Base-by-base conservation (phyloP, 1,284 basidiomycete genomes). In the Meira miltonrushii region DNA sequence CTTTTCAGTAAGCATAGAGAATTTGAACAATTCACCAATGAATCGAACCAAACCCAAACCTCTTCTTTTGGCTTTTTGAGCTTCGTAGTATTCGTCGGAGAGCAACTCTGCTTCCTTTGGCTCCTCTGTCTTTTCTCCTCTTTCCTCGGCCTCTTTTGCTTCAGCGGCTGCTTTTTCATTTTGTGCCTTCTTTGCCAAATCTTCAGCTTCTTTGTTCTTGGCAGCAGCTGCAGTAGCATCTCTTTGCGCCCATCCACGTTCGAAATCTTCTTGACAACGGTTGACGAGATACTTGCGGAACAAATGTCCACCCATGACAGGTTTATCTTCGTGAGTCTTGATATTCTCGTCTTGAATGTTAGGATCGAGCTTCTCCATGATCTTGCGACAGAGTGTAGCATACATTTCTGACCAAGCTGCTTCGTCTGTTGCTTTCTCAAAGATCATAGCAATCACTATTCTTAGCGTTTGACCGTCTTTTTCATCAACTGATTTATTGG, bases 351-450 rank as follows among this genome's bases (percentile, higher is more conserved):
- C 93, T 69, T 87, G 87, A 23, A 97, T 89, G 50, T 87, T 86
- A 43, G 86, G 83, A 69, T 87, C 90, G 72, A 96, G 87, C 74
- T 86, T 85, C 79, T 91, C 89, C 85, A 92, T 88, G 84, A 97
- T 88, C 84, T 92, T 92, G 64, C 90, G 84, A 78, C 92, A 96
- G 49, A 98, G 82, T 54, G 88, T 86, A 28, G 94, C 94, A 79
- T 97, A 96, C 90, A 96, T 95, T 82, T 91, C 89, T 10, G 89
- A 92, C 88, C 90, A 95, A 39, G 87, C 86, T 15, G 90, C 90
- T 80, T 97, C 92, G 80, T 94, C 90, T 21, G 90, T 95, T 3
- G 92, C 92, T 83, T 94, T 94, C 80, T 97, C 92, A 79, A 96
- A 96, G 48, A 97, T 90, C 57, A 96, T 87, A 67, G 88, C 87